A percentile compares a stretch with the other conserved stretches of the same genome.
Evolutionary conservation across 2,329 filamentous ascomycete genomes (phyloP).

Genomic region (Amauroascus verrucosus): DNA sequence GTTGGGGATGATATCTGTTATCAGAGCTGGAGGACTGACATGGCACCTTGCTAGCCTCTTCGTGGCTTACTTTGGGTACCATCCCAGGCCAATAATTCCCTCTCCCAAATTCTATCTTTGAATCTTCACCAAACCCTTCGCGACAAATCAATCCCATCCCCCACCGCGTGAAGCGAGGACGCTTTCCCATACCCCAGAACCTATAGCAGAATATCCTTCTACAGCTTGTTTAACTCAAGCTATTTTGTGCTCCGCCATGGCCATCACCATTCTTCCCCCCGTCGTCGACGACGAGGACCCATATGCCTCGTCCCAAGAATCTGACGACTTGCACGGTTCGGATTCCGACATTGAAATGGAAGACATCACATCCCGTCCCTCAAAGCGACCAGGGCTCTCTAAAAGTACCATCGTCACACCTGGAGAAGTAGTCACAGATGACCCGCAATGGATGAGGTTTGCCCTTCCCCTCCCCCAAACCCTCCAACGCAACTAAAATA

Average conservation of each 20-base stretch:
- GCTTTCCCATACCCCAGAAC: no score
- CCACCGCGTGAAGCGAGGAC: no score
- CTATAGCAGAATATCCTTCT: no score
- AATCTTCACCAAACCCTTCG: no score
- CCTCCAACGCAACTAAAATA: background rate
- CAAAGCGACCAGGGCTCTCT: slow-evolving; percentile 26
- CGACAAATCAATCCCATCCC: no score
- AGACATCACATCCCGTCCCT: slow-evolving; percentile 27
- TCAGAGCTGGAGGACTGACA: no score
- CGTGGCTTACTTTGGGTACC: no score
- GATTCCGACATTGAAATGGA: slow-evolving; percentile 40
- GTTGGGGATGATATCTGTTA: no score
- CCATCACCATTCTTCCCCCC: slow-evolving; percentile 46
- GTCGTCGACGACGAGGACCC: slow-evolving; percentile 23
- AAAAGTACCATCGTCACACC: slow-evolving; percentile 60
- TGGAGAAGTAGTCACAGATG: slow-evolving; percentile 71
- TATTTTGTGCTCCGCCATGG: slow-evolving; percentile 32
- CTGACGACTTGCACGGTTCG: slow-evolving; percentile 31
- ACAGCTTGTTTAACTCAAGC: background rate
- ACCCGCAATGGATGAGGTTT: slow-evolving; percentile 86
- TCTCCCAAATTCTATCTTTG: no score
- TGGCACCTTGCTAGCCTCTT: no score
- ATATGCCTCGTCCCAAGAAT: slow-evolving; percentile 21
- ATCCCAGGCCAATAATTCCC: no score
- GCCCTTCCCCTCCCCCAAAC: background rate